Conservation (phyloP, 805 yeast genomes). For the Priceomyces haplophilus region DNA sequence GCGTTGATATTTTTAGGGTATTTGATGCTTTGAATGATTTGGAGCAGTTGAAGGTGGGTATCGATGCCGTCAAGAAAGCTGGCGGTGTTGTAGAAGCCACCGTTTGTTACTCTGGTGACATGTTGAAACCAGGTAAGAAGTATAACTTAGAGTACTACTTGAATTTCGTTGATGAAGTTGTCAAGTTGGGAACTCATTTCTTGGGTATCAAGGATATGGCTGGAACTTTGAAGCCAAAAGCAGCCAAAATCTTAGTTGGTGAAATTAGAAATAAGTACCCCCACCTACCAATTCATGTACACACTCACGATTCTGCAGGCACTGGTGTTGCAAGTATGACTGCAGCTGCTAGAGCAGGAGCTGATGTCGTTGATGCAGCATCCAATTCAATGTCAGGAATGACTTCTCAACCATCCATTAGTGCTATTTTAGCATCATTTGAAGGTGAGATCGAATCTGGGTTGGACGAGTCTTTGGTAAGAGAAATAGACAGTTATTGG, state of each 20-base stretch:
- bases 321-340: slow-evolving; percentile 97
- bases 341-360: slow-evolving; percentile 93
- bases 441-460: slow-evolving; percentile 84
- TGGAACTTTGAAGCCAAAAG: slow-evolving; percentile 94
- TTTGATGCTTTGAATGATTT: slow-evolving; percentile 96
- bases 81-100: slow-evolving; percentile 99
- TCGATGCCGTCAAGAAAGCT: slow-evolving; percentile 95
- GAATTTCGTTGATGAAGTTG: slow-evolving; percentile 76
- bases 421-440: slow-evolving; percentile 87
- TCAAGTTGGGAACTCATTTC: slow-evolving; percentile 91
- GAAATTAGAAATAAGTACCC: slow-evolving; percentile 85
- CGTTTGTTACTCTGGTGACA: slow-evolving; percentile 97
- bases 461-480: slow-evolving; percentile 60
- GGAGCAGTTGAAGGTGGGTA: slow-evolving; percentile 96
- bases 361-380: slow-evolving; percentile 97
- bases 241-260: slow-evolving; percentile 79
- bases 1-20: slow-evolving; percentile 97
- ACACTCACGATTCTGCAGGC: slow-evolving; percentile 99
- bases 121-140: slow-evolving; percentile 93
- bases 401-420: slow-evolving; percentile 96
- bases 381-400: slow-evolving; percentile 96
- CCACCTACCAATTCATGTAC: slow-evolving; percentile 94
- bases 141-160: slow-evolving; percentile 90
- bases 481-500: slow-evolving; percentile 94
- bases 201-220: slow-evolving; percentile 99